Evolutionary conservation across 1,284 basidiomycete species (phyloP).

Genomic region (Ceratobasidium sp.): DNA sequence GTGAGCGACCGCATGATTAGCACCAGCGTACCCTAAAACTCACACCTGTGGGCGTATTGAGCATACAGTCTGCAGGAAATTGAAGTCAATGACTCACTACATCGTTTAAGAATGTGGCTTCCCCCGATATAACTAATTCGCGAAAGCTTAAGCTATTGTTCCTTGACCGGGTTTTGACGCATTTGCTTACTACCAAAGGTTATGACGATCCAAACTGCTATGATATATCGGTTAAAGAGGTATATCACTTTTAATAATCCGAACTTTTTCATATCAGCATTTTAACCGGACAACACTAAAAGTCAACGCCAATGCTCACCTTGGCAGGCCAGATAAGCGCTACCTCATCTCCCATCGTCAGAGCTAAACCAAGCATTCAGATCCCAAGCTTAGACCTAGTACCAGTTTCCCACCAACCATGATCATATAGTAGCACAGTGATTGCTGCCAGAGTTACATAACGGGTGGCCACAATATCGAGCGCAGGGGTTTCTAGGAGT

Average conservation of each 20-base stretch:
- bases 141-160: background rate
- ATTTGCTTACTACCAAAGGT: slow-evolving; percentile 9
- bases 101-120: background rate
- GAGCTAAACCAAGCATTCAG: background rate
- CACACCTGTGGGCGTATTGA: background rate
- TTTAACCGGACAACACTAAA: background rate
- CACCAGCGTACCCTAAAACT: background rate
- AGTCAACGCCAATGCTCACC: background rate
- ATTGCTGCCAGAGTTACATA: slow-evolving; percentile 31
- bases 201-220: slow-evolving; percentile 1
- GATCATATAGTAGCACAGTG: slow-evolving; percentile 22
- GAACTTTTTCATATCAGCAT: background rate
- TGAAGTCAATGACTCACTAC: background rate
- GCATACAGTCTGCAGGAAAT: too few species aligned
- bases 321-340: slow-evolving; percentile 40
- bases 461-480: slow-evolving; percentile 18
- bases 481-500: background rate
- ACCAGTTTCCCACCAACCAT: background rate
- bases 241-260: slow-evolving; percentile 20
- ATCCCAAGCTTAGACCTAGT: background rate
- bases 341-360: slow-evolving; percentile 18
- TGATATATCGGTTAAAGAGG: slow-evolving; percentile 28
- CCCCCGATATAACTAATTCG: background rate
- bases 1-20: background rate
- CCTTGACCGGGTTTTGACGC: too few species aligned